A percentile compares a stretch with the other conserved stretches of the same genome.
These are phyloP conservation scores for Hypoxylon sp. DNA, from an alignment of 2,329 filamentous ascomycete genomes.

Conservation along the genomic window DNA sequence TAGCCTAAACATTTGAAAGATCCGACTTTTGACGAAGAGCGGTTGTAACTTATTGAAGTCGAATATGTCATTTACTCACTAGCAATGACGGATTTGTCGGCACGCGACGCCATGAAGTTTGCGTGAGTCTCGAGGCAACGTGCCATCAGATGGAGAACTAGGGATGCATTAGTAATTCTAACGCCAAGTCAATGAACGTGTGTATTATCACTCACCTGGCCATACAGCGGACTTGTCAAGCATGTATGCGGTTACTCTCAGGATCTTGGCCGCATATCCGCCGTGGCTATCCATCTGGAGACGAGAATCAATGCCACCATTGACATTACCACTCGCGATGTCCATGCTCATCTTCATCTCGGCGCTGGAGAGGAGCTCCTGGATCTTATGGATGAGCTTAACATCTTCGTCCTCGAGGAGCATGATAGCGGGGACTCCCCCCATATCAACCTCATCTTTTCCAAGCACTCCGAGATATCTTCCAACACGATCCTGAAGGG, in stretches of 20 bases:
- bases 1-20: not conserved
- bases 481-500: constrained; percentile 93
- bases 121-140: constrained; percentile 68
- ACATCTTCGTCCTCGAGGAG: constrained; percentile 92
- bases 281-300: constrained; percentile 71
- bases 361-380: constrained; percentile 80
- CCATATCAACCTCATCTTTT: constrained; percentile 81
- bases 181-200: not conserved
- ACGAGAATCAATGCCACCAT: constrained; percentile 63
- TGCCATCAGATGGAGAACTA: constrained; percentile 67
- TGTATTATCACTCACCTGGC: constrained; percentile 74
- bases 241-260: constrained; percentile 87
- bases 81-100: constrained; percentile 64
- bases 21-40: not conserved
- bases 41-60: not conserved
- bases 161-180: constrained; percentile 28
- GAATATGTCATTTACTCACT: constrained; percentile 50
- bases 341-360: constrained; percentile 82
- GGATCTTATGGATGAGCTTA: constrained; percentile 84
- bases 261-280: constrained; percentile 86
- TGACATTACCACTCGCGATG: constrained; percentile 61
- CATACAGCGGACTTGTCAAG: constrained; percentile 91
- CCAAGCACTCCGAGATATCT: constrained; percentile 89
- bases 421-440: constrained; percentile 87
- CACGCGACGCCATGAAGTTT: constrained; percentile 63